Base-by-base conservation (phyloP, 2,329 filamentous ascomycete species). In the Didymella sp. region DNA sequence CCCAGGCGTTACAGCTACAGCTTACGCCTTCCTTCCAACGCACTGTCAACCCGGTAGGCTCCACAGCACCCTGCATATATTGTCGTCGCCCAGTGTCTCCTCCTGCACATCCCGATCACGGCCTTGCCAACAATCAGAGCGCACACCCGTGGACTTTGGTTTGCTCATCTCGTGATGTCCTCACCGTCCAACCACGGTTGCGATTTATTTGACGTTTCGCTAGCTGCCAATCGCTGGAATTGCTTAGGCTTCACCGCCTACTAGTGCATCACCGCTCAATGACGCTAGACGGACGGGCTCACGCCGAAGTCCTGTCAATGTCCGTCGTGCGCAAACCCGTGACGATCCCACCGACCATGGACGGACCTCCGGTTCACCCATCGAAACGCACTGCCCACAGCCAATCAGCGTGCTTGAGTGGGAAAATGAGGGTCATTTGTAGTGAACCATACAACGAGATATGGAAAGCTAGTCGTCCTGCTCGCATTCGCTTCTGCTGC, bases 281-380 rank as follows among this genome's bases (percentile, higher is more conserved):
- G 30, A 49, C 51, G 45, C 51, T 55, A 55, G 8, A 17, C 19
- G 11, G 44, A 25, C 13, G 35, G 51, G 47, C 37, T 30, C 42
- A 48, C 53, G 43, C 54, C 38, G 43, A 38, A 43, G 37, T 48
- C 17, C 54, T 57, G 49, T 57, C 54, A 56, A 41, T 44, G 54
- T 52, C 54, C 54, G 54, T 51, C 38, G 48, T 40, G 19, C 38
- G 43, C 48, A 37, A 57, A 21, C 38, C 37, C 44, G 48, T 48
- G 48, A 47, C 45, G 57, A 48, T 53, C 53, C 21, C 22, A 24
- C 13, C 33, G 33, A 17, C 19, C 13, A 53, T 40, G 42, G 46
- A 58, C 42, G 48, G 56, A 57, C 56, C 46, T 56, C 33, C 57
- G 45, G 50, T 55, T 62, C 49, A 44, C 47, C 41, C 46, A 42